These are phyloP conservation scores for Coriolopsis trogii DNA, from an alignment of 1,284 basidiomycete genomes.

Conservation along the genomic window DNA sequence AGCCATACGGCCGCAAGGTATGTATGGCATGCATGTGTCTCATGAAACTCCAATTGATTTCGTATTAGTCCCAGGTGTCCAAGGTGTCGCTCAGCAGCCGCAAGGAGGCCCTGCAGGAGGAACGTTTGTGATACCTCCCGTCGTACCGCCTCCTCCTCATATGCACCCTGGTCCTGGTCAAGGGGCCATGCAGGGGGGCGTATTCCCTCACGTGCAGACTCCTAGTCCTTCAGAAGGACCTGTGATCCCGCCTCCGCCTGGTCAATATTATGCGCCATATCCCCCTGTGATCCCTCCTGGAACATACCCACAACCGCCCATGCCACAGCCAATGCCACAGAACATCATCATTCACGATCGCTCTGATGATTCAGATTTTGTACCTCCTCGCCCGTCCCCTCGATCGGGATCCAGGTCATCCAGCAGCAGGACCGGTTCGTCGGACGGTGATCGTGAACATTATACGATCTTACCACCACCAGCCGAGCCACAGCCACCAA, in stretches of 20 bases:
- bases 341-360: too few species aligned
- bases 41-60: not conserved
- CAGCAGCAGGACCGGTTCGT: not conserved
- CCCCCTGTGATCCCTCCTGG: slow-evolving; percentile 23
- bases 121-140: too few species aligned
- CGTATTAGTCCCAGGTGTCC: too few species aligned
- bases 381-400: not conserved
- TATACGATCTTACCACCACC: too few species aligned
- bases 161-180: not conserved
- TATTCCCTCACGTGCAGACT: slow-evolving; percentile 10
- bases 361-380: too few species aligned
- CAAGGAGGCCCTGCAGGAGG: too few species aligned
- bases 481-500: not conserved
- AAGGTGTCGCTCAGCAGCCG: too few species aligned
- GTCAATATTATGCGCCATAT: not conserved
- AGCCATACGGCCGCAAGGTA: slow-evolving; percentile 19
- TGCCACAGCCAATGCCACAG: slow-evolving; percentile 5
- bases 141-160: too few species aligned
- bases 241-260: slow-evolving; percentile 29
- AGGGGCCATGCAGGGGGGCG: not conserved
- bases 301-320: not conserved
- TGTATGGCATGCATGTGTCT: not conserved
- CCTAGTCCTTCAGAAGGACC: slow-evolving; percentile 6
- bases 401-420: not conserved
- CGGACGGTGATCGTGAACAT: not conserved